Evolutionary conservation across 2,329 filamentous ascomycete genomes (phyloP).

Genomic region (Clonostachys sp.): DNA sequence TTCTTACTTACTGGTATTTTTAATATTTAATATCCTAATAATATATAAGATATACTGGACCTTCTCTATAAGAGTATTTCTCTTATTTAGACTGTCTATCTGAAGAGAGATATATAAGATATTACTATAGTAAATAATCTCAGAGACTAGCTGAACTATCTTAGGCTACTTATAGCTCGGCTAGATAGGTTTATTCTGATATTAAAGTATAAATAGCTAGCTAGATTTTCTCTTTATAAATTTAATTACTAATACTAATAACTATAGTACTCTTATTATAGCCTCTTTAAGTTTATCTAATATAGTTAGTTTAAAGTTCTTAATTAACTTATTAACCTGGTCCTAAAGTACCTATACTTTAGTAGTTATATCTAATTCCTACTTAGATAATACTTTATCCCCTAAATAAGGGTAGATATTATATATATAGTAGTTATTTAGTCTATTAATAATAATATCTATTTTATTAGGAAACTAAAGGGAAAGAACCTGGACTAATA

Average conservation of each 20-base stretch:
- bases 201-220: neutral
- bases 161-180: neutral
- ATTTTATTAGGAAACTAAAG: neutral
- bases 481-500: too few relatives aligned
- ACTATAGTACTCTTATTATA: neutral
- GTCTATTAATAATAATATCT: neutral
- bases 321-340: neutral
- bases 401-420: neutral
- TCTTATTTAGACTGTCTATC: neutral
- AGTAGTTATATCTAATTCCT: neutral
- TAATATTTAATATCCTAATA: neutral
- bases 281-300: neutral
- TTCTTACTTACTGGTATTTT: neutral
- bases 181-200: too few relatives aligned
- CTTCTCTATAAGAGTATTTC: neutral
- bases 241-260: neutral
- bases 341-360: neutral
- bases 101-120: too few relatives aligned
- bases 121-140: neutral
- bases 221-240: neutral
- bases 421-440: neutral
- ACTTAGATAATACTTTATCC: neutral
- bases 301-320: neutral
- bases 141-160: neutral
- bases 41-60: neutral